Base-by-base conservation (phyloP, 306 rosid genomes). In the Adenanthera pavonina region DNA sequence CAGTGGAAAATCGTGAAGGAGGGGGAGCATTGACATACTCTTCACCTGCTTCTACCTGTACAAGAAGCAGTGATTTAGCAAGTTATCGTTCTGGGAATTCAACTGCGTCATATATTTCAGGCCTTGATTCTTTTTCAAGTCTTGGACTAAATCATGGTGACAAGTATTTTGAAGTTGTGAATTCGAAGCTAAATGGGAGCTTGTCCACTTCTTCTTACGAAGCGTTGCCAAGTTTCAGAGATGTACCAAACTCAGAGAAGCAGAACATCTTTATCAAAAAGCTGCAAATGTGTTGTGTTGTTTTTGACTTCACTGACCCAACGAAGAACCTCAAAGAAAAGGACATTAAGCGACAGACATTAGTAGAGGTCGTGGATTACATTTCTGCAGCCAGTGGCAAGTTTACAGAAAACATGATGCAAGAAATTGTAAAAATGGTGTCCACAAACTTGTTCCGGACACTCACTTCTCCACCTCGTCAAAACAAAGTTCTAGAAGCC, bases 281-380 rank as follows among this genome's bases (percentile, higher is more conserved):
- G 99, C 84, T 95, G 84, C 89, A 84, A 84, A 75, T 95, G 92
- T 95, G 99, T 60, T 92, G 94, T 82, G 85, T 88, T 75, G 46
- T 92, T 75, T 93, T 95, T 70, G 98, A 95, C 90, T 89, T 83
- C 86, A 72, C 93, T 64, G 98, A 92, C 89, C 94, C 97, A 44
- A 78, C 92, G 9, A 93, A 92, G 88, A 90, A 92, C 85, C 73
- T 89, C 69, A 92, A 78, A 72, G 99, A 92, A 76, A 95, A 95
- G 82, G 99, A 95, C 69, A 83, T 92, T 81, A 95, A 95, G 89
- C 90, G 98, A 44, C 97, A 93, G 86, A 92, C 93, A 33, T 88
- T 95, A 62, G 89, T 89, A 12, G 99, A 95, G 78, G 97, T 95
- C 80, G 99, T 93, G 83, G 99, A 95, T 83, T 89, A 92, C 70